phyloP scores from a whole-genome alignment of 805 yeast species.

The Nakazawaea ernobii region DNA sequence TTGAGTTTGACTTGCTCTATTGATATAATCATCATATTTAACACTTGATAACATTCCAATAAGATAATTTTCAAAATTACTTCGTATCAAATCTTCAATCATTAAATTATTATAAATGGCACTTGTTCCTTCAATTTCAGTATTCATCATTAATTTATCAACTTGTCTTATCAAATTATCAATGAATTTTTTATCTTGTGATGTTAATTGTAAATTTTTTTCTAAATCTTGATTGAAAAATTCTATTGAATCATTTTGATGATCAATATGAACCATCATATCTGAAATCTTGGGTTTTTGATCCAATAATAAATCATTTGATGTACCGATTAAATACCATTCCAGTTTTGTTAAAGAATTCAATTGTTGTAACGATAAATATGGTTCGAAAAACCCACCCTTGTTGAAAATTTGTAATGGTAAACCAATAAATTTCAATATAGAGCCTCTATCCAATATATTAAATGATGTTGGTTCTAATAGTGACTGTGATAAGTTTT shows the following conservation, averaged over 20 bases:
- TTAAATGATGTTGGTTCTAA: slow-evolving; percentile 59
- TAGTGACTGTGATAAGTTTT: slow-evolving; percentile 44
- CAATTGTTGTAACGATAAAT: slow-evolving; percentile 88
- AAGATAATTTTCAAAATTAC: slow-evolving; percentile 86
- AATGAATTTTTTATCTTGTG: slow-evolving; percentile 72
- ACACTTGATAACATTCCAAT: slow-evolving; percentile 68
- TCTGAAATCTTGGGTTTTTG: slow-evolving; percentile 62
- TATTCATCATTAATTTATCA: slow-evolving; percentile 14
- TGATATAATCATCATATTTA: slow-evolving; percentile 59
- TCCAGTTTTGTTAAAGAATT: slow-evolving; percentile 57
- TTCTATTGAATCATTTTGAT: slow-evolving; percentile 32
- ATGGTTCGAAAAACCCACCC: slow-evolving; percentile 88
- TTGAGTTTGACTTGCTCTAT: slow-evolving; percentile 30
- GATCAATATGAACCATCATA: slow-evolving; percentile 65
- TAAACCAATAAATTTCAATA: slow-evolving; percentile 75
- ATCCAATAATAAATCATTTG: slow-evolving; percentile 73
- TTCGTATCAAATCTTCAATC: slow-evolving; percentile 76
- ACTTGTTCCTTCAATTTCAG: slow-evolving; percentile 16
- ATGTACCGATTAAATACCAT: slow-evolving; percentile 77
- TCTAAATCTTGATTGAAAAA: slow-evolving; percentile 38
- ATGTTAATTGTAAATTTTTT: slow-evolving; percentile 40
- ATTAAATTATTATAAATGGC: slow-evolving; percentile 23
- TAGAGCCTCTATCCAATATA: slow-evolving; percentile 72
- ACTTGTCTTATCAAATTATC: slow-evolving; percentile 50
- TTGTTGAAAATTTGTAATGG: slow-evolving; percentile 83